Evolutionary conservation across 1,139 yeast species (phyloP).

Genomic region (Scheffersomyces segobiensis): DNA sequence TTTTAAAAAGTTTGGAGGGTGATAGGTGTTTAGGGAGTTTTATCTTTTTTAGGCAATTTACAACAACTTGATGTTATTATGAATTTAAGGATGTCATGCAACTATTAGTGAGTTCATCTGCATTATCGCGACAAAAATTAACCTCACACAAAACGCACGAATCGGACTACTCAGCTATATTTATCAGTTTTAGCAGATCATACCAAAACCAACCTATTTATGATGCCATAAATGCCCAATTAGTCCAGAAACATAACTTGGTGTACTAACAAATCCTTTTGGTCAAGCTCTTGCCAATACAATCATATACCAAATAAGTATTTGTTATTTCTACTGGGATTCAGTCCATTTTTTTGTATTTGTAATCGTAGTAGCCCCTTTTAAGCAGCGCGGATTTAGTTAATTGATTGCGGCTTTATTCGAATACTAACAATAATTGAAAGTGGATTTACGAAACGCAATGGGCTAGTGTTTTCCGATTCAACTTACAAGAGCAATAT

Average conservation of each 20-base stretch:
- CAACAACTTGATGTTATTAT: background rate
- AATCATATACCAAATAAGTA: background rate
- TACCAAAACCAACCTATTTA: background rate
- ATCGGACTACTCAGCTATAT: background rate
- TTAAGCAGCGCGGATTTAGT: background rate
- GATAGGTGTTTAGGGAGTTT: background rate
- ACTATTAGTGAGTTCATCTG: background rate
- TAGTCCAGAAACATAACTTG: background rate
- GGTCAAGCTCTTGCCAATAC: background rate
- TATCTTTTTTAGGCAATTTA: background rate
- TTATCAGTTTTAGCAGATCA: background rate
- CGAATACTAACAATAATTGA: background rate
- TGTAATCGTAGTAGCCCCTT: background rate
- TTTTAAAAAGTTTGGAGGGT: background rate
- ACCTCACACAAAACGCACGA: background rate
- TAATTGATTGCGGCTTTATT: background rate
- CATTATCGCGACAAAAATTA: background rate
- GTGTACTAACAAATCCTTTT: background rate
- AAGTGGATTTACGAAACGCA: background rate
- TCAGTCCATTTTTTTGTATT: background rate
- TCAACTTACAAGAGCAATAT: background rate
- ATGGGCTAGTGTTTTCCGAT: background rate
- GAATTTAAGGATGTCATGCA: background rate
- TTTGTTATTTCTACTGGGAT: background rate
- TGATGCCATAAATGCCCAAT: background rate